phyloP scores from a whole-genome alignment of 441 rosid species.

The Erysimum cheiri region DNA sequence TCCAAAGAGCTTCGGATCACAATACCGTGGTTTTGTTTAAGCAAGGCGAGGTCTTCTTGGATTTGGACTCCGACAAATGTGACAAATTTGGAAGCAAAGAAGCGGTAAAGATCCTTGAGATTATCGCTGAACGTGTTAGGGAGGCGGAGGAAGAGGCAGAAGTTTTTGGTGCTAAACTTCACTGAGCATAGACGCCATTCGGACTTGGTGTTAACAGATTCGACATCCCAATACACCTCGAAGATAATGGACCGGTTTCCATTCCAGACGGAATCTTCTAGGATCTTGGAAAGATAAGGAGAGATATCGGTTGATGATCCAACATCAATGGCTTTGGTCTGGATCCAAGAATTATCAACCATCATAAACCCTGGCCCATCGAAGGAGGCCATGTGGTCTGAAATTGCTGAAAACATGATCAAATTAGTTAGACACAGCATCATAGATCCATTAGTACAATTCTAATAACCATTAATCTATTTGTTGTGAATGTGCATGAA shows the following conservation, averaged over 20 bases:
- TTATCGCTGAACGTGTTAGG: constrained; percentile 28
- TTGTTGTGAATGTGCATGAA: neutral
- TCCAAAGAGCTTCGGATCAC: constrained; percentile 43
- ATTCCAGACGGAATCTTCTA: constrained; percentile 43
- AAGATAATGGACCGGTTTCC: constrained; percentile 41
- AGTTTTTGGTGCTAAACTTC: constrained; percentile 42
- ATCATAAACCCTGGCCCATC: constrained; percentile 44
- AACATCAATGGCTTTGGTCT: constrained; percentile 44
- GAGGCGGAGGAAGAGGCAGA: constrained; percentile 43
- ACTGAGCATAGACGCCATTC: constrained; percentile 42
- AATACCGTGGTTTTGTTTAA: constrained; percentile 43
- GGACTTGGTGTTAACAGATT: constrained; percentile 11
- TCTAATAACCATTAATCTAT: neutral
- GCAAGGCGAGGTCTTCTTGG: constrained; percentile 38
- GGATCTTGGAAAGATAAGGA: constrained; percentile 43
- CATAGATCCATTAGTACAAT: constrained; percentile 6
- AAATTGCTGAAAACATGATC: neutral
- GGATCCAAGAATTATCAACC: constrained; percentile 40
- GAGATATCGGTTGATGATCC: constrained; percentile 41
- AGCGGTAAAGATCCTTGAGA: constrained; percentile 45
- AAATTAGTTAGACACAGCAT: neutral
- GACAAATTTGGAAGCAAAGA: constrained; percentile 46
- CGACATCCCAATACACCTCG: constrained; percentile 41
- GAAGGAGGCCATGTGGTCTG: constrained; percentile 40
- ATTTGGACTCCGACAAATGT: constrained; percentile 44